A percentile compares a stretch with the other conserved stretches of the same genome.
Conservation (phyloP, 2,329 filamentous ascomycete species). For the Magnaporthiopsis poae region DNA sequence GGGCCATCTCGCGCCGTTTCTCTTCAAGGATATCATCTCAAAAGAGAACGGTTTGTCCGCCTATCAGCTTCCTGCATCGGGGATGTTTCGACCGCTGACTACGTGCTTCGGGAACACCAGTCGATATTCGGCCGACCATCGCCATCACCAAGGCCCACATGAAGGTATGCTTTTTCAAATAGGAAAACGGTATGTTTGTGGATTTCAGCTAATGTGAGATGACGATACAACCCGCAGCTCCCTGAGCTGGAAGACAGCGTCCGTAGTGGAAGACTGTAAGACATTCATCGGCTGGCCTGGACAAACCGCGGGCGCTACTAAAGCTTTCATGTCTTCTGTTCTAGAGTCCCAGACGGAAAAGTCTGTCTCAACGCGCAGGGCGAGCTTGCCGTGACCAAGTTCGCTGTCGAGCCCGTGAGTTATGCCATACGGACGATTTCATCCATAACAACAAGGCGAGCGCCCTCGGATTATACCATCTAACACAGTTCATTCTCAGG, state of each 20-base stretch:
- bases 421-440: conserved; percentile 9
- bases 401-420: conserved; percentile 84
- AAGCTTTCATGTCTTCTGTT: not conserved
- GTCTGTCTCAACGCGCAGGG: conserved; percentile 79
- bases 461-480: not conserved
- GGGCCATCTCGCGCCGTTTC: conserved; percentile 75
- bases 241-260: conserved; percentile 89
- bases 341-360: conserved; percentile 64
- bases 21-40: conserved; percentile 70
- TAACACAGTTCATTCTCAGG: conserved; percentile 21
- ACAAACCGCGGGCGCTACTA: not conserved
- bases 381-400: conserved; percentile 88
- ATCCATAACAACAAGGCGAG: too few relatives aligned
- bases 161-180: conserved; percentile 42
- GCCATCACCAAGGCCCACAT: conserved; percentile 88
- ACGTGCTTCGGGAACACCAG: conserved; percentile 22
- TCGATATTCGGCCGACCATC: conserved; percentile 83
- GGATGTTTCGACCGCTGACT: not conserved
- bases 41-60: conserved; percentile 52
- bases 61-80: conserved; percentile 1
- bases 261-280: conserved; percentile 59
- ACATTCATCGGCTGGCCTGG: not conserved
- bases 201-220: not conserved
- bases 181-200: not conserved
- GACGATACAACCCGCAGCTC: conserved; percentile 34